These are phyloP conservation scores for Mycena floridula DNA, from an alignment of 768 basidiomycete species.

Conservation along the genomic window DNA sequence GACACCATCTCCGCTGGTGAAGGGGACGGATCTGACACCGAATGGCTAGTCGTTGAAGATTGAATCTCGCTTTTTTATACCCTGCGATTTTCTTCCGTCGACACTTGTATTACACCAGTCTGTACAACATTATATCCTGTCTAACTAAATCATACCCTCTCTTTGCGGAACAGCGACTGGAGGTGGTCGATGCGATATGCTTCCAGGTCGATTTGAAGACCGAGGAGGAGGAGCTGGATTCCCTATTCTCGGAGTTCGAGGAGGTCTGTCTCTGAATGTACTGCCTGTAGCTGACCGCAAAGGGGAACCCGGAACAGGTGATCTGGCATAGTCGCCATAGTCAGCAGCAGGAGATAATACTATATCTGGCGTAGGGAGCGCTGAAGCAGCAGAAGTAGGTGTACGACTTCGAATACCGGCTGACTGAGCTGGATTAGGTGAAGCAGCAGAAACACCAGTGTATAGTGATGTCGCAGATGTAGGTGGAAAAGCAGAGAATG, in stretches of 20 bases:
- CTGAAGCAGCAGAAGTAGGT: not conserved
- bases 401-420: not conserved
- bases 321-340: constrained; percentile 8
- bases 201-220: constrained; percentile 62
- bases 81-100: too few relatives aligned
- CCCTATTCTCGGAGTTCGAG: constrained; percentile 17
- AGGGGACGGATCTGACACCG: constrained; percentile 79
- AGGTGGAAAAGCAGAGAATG: not conserved
- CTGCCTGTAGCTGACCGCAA: constrained; percentile 4
- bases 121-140: not conserved
- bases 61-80: constrained; percentile 2
- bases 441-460: not conserved
- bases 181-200: constrained; percentile 40
- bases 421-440: not conserved
- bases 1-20: constrained; percentile 62
- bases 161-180: constrained; percentile 48
- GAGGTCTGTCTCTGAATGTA: constrained; percentile 19
- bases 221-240: constrained; percentile 59
- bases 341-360: not conserved
- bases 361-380: not conserved
- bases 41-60: constrained; percentile 78
- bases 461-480: not conserved
- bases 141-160: constrained; percentile 55
- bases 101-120: too few relatives aligned
- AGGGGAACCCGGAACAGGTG: constrained; percentile 9